Evolutionary conservation across 1,284 basidiomycete species (phyloP), one percentile per base, ranked within the genome.

Genomic region (Rhodotorula glutinis): DNA sequence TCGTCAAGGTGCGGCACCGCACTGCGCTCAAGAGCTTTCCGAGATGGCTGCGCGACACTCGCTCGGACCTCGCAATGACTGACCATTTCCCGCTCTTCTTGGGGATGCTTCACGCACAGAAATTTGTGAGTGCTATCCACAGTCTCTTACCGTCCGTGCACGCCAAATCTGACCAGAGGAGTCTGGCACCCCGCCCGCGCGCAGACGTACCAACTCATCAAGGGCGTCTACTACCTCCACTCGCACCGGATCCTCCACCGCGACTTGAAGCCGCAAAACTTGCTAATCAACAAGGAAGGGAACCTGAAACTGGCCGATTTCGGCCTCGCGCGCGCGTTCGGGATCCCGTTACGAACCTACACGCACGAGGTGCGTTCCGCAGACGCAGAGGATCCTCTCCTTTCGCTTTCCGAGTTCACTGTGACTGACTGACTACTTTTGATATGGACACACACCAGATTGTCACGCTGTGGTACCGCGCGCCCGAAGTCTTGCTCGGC

Each of bases 391-490:
- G 17, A 25, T 23, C 29, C 21, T 7, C 23, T 10, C n/a, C 21
- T 49, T 51, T 19, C 27, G 8, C 5, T 44, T 4, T 33, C 5
- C 19, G 14, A 19, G 19, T n/a, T 43, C 19, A 16, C 19, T n/a
- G 43, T 8, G 17, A 21, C 23, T 47, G 49, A 17, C 13, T 40
- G 11, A 19, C 33, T 7, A n/a, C 4, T n/a, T n/a, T n/a, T n/a
- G n/a, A n/a, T n/a, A n/a, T n/a, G n/a, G n/a, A n/a, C n/a, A n/a
- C n/a, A n/a, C n/a, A 3, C 47, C 76, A 95, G 92, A 92, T 97
- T 53, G 95, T 98, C 46, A 98, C 95, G 21, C 84, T 98, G 46
- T 98, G 95, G 95, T 98, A 98, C 79, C 89, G 95, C 63, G 92
- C 95, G 1, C 95, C 95, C 1, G 95, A 98, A 79, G 94, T 98